A percentile compares a stretch with the other conserved stretches of the same genome.
Conservation (phyloP, 2,329 filamentous ascomycete species). For the Dactylonectria macrodidyma region DNA sequence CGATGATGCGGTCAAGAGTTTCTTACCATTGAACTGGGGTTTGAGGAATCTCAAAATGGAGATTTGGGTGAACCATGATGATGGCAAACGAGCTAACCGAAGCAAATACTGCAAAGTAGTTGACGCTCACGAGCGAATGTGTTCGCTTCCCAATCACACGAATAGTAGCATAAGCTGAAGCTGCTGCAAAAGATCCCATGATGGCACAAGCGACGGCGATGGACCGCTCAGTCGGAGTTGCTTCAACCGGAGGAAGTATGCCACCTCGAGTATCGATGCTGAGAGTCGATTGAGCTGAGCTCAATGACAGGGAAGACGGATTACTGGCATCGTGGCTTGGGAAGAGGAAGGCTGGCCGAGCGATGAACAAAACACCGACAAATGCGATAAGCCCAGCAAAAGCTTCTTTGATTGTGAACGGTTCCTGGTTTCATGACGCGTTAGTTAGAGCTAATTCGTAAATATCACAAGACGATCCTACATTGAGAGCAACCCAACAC, state of each 20-base stretch:
- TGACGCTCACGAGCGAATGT: conserved; percentile 83
- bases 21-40: conserved; percentile 46
- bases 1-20: fast-evolving
- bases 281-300: conserved; percentile 3
- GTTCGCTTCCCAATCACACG: conserved; percentile 81
- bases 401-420: conserved; percentile 80
- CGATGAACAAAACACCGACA: conserved; percentile 81
- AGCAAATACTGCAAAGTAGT: conserved; percentile 80
- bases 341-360: conserved; percentile 76
- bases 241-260: conserved; percentile 49
- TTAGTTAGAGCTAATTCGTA: fast-evolving
- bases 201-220: conserved; percentile 76
- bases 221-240: conserved; percentile 73
- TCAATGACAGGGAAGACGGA: conserved; percentile 2
- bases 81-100: conserved; percentile 75
- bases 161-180: conserved; percentile 80
- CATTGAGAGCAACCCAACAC: conserved; percentile 68
- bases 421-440: conserved; percentile 66
- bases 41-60: conserved; percentile 56
- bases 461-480: conserved; percentile 9
- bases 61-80: conserved; percentile 63
- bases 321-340: conserved; percentile 37
- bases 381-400: conserved; percentile 79
- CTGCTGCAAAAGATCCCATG: conserved; percentile 78
- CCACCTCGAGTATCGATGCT: conserved; percentile 34